Base-by-base conservation (phyloP, 306 rosid genomes). In the Albizia julibrissin region DNA sequence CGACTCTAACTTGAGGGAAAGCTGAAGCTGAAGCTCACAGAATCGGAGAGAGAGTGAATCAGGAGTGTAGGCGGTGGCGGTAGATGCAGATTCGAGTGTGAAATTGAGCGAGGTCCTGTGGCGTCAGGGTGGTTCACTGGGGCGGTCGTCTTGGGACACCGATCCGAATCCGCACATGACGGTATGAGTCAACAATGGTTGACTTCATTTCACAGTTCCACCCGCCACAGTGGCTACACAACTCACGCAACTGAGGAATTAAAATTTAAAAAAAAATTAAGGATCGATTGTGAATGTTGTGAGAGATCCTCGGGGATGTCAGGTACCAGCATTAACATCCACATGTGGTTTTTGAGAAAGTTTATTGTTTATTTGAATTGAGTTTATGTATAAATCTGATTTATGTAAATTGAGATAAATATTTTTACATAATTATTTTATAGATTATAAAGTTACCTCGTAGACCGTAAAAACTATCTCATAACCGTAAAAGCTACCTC, bases 1-100 rank as follows among this genome's bases (percentile, higher is more conserved):
- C 33, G 54, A 4, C 21, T 69, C 34, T 11, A 33, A 69, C 47
- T 22, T 42, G 19, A 1, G 14, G 29, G 13, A 1, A 18, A 54
- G 62, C n/a, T n/a, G 44, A 22, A 69, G 74, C 33, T 70, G 58
- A 42, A 71, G 75, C n/a, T 71, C 22, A 6, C 54, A 42, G 75
- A 42, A 37, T 10, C 50, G 3, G 74, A 21, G 31, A 21, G 50
- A n/a, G 74, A 40, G 69, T 29, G 10, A 9, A 19, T 1, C 8
- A 19, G 72, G 18, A 19, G 27, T 68, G 14, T 24, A 14, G 52
- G 74, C 18, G 50, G 49, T 19, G 46, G 22, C 44, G 24, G 40
- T 16, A 19, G 72, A 10, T 34, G 27, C 74, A 69, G 74, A 21
- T 21, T 43, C 50, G 50, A 39, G 50, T 3, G 19, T 3, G 50